Evolutionary conservation across 2,329 filamentous ascomycete genomes (phyloP), one percentile per base, ranked within the genome.

Genomic region (Fusarium nematophilum): DNA sequence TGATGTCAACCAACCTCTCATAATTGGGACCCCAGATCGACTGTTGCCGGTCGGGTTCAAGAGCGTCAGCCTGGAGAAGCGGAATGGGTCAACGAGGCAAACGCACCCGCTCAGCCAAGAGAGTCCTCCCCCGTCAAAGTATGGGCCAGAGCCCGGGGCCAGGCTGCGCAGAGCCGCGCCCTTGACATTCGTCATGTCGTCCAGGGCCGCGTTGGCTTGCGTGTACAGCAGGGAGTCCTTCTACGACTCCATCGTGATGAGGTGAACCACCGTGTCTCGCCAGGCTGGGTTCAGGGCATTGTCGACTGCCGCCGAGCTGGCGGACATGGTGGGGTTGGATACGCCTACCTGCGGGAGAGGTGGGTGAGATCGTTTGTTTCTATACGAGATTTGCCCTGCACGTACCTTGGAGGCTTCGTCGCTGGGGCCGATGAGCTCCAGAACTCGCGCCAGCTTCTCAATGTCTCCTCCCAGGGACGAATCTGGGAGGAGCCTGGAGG

Each of bases 61-160:
- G 38, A 1, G 26, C 3, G 13, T 33, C 47, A 13, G 49, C 49
- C 34, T 48, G n/a, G n/a, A n/a, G n/a, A n/a, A 52, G 17, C n/a
- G 1, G 5, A 1, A 6, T 1, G 2, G 4, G 11, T 14, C 5
- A 0, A 1, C 3, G n/a, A n/a, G n/a, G n/a, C n/a, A n/a, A n/a
- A n/a, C n/a, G n/a, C n/a, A n/a, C n/a, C n/a, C n/a, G n/a, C n/a
- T n/a, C n/a, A n/a, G n/a, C n/a, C n/a, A n/a, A 4, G 3, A 17
- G 6, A 14, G 17, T 21, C 23, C 14, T 42, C 34, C 50, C 27
- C 40, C 50, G 6, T 53, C 48, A 1, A 53, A 3, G 8, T 53
- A 53, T 1, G 23, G 34, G 33, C 50, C n/a, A 26, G 43, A 1
- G 6, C 17, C 10, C 13, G 36, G 50, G 6, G 37, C 34, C 7